A percentile compares a stretch with the other conserved stretches of the same genome.
Conservation (phyloP, 371 early-diverging fungal genomes). For the Gilbertella persicaria region DNA sequence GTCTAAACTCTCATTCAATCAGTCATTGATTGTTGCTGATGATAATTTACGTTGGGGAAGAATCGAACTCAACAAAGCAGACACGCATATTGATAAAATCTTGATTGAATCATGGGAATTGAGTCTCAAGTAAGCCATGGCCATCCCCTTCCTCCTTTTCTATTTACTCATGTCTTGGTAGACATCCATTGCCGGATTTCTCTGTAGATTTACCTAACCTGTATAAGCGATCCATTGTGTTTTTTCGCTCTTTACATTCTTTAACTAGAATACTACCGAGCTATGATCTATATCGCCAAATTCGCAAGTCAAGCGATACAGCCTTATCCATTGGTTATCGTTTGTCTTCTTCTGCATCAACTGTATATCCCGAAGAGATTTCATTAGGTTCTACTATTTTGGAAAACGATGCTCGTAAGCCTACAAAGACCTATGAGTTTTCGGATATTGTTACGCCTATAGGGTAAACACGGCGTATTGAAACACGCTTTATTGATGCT, state of each 20-base stretch:
- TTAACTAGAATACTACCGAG: conserved; percentile 78
- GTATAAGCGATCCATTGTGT: conserved; percentile 87
- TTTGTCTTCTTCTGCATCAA: conserved; percentile 46
- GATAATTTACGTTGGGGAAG: conserved; percentile 27
- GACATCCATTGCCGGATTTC: conserved; percentile 53
- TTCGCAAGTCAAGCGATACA: conserved; percentile 39
- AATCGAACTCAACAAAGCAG: conserved; percentile 15
- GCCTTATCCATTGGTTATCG: conserved; percentile 68
- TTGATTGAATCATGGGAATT: conserved; percentile 82
- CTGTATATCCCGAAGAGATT: conserved; percentile 41
- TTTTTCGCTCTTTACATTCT: conserved; percentile 83
- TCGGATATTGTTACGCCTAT: conserved; percentile 74
- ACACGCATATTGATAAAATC: conserved; percentile 40
- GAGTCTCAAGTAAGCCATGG: conserved; percentile 60
- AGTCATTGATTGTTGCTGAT: conserved; percentile 22
- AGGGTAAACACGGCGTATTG: conserved; percentile 57
- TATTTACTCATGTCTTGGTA: conserved; percentile 7
- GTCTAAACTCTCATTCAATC: conserved; percentile 33
- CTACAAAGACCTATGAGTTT: conserved; percentile 61
- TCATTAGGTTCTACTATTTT: conserved; percentile 59
- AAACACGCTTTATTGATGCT: too few species aligned
- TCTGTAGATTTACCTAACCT: conserved; percentile 78
- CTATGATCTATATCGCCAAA: conserved; percentile 60
- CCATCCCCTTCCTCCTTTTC: background rate
- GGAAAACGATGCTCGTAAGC: conserved; percentile 53